phyloP scores from a whole-genome alignment of 2,329 filamentous ascomycete genomes.

The Grosmannia serpens region DNA sequence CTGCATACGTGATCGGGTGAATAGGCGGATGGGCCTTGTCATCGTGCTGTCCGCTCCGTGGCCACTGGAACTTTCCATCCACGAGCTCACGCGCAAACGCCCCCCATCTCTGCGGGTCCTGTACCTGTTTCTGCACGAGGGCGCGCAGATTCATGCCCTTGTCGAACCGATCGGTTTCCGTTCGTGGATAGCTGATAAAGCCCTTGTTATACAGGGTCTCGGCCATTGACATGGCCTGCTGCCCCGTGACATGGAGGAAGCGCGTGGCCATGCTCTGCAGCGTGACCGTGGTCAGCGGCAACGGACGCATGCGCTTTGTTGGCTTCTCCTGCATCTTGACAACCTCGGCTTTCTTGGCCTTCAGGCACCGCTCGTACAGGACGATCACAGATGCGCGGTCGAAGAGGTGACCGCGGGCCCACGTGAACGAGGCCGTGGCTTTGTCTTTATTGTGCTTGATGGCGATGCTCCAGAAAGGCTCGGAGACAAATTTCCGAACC shows the following conservation, averaged over 20 bases:
- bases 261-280: constrained; percentile 89
- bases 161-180: constrained; percentile 94
- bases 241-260: constrained; percentile 81
- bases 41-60: constrained; percentile 75
- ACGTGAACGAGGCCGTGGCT: constrained; percentile 73
- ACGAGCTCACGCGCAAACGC: constrained; percentile 64
- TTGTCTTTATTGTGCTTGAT: constrained; percentile 66
- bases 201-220: constrained; percentile 86
- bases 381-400: constrained; percentile 72
- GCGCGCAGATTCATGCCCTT: constrained; percentile 72
- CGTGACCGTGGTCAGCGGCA: constrained; percentile 91
- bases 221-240: constrained; percentile 78
- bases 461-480: constrained; percentile 87
- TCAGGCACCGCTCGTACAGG: constrained; percentile 75
- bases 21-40: constrained; percentile 97
- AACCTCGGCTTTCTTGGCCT: constrained; percentile 65
- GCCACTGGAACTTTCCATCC: constrained; percentile 63
- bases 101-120: constrained; percentile 62
- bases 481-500: constrained; percentile 86
- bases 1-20: constrained; percentile 82
- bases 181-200: constrained; percentile 95
- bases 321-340: constrained; percentile 81
- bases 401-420: constrained; percentile 74
- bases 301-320: constrained; percentile 84
- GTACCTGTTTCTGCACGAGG: constrained; percentile 73